A percentile compares a stretch with the other conserved stretches of the same genome.
Evolutionary conservation across 805 yeast genomes (phyloP).

Genomic region (Metschnikowia henanensis): DNA sequence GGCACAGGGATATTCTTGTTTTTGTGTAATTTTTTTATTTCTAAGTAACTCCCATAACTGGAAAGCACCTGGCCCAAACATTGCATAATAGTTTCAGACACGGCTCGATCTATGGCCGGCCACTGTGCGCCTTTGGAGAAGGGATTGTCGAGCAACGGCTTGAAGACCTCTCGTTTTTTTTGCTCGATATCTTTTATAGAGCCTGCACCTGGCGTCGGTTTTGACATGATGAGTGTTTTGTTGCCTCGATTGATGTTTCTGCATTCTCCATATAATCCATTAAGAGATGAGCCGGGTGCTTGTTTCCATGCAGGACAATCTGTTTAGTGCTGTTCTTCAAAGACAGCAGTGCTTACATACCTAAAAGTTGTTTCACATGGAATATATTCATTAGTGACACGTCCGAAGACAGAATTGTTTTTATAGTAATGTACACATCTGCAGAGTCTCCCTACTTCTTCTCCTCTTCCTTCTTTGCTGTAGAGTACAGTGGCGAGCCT

Average conservation of each 20-base stretch:
- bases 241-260: not conserved
- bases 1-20: constrained; percentile 23
- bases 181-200: constrained; percentile 52
- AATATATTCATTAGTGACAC: not conserved
- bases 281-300: constrained; percentile 1
- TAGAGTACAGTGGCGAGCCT: constrained; percentile 12
- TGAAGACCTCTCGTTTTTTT: constrained; percentile 56
- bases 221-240: constrained; percentile 2
- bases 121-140: constrained; percentile 41
- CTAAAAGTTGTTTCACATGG: not conserved
- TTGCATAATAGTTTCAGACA: constrained; percentile 13
- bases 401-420: not conserved
- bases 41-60: constrained; percentile 16
- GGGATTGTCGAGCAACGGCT: constrained; percentile 66
- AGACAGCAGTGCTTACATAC: no score
- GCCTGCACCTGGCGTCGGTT: constrained; percentile 15
- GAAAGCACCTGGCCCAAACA: constrained; percentile 16
- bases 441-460: constrained; percentile 13
- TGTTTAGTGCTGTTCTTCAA: no score
- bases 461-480: constrained; percentile 18
- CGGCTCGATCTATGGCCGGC: constrained; percentile 13
- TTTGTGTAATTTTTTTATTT: constrained; percentile 4
- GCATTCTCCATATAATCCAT: not conserved
- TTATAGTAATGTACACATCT: constrained; percentile 9
- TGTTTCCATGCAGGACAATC: constrained; percentile 1